phyloP scores from a whole-genome alignment of 441 rosid species.

The Heliophila coronopifolia region DNA sequence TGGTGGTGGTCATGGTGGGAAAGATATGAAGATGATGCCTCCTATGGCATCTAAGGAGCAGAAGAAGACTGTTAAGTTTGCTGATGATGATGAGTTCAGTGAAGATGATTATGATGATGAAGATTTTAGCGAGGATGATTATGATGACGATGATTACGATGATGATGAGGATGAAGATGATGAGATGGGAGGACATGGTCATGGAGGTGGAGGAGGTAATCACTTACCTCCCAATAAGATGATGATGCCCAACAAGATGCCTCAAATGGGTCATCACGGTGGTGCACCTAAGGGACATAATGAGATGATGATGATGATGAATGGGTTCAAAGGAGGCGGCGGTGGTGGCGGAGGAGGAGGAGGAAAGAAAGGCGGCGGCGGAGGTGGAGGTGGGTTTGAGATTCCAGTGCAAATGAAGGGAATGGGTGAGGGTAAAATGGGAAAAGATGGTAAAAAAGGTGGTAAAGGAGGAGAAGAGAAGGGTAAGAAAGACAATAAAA shows the following conservation, averaged over 20 bases:
- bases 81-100: slow-evolving; percentile 44
- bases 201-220: slow-evolving; percentile 35
- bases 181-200: slow-evolving; percentile 37
- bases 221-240: slow-evolving; percentile 39
- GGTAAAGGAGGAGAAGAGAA: slow-evolving; percentile 34
- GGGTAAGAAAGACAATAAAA: slow-evolving; percentile 40
- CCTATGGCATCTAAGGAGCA: slow-evolving; percentile 36
- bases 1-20: slow-evolving; percentile 21
- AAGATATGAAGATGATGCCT: slow-evolving; percentile 27
- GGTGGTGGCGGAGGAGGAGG: slow-evolving; percentile 35
- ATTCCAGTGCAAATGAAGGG: slow-evolving; percentile 43
- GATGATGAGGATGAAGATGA: slow-evolving; percentile 39
- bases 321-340: slow-evolving; percentile 30
- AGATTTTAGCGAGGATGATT: slow-evolving; percentile 33
- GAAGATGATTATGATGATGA: slow-evolving; percentile 46
- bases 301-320: slow-evolving; percentile 41
- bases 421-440: slow-evolving; percentile 39
- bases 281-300: slow-evolving; percentile 36
- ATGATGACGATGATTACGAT: slow-evolving; percentile 39
- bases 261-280: slow-evolving; percentile 32
- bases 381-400: slow-evolving; percentile 32
- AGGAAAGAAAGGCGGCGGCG: slow-evolving; percentile 37
- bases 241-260: slow-evolving; percentile 36
- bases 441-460: slow-evolving; percentile 35
- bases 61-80: slow-evolving; percentile 69